A percentile compares a stretch with the other conserved stretches of the same genome.
Evolutionary conservation across 331 rosid genomes (phyloP).

Genomic region (Malus hybrid): DNA sequence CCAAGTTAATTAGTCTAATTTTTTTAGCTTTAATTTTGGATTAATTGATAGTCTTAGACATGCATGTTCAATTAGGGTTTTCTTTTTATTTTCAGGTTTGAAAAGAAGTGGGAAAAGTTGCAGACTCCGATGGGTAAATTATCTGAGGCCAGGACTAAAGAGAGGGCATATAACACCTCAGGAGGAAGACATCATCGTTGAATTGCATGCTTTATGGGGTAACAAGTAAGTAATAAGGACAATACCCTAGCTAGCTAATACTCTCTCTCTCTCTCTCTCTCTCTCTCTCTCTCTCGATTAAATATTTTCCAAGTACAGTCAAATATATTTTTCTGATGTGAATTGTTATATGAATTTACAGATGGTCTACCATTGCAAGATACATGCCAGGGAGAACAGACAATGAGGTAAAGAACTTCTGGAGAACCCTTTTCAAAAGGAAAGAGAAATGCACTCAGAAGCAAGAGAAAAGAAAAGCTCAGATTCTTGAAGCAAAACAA

Average conservation of each 20-base stretch:
- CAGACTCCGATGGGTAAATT: slow-evolving; percentile 78
- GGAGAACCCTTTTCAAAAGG: slow-evolving; percentile 71
- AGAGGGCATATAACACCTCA: slow-evolving; percentile 52
- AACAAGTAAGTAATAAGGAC: slow-evolving; percentile 52
- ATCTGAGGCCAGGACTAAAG: slow-evolving; percentile 66
- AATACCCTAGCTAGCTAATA: background rate
- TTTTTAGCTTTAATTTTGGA: background rate
- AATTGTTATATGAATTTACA: background rate
- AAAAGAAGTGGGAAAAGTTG: slow-evolving; percentile 76
- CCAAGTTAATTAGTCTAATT: background rate
- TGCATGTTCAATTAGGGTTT: background rate
- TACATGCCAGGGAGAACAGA: slow-evolving; percentile 80
- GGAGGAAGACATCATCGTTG: slow-evolving; percentile 53
- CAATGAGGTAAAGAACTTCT: slow-evolving; percentile 66
- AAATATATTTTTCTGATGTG: background rate
- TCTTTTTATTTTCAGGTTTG: slow-evolving; percentile 29
- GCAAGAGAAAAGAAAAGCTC: slow-evolving; percentile 25
- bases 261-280: background rate
- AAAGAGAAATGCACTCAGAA: slow-evolving; percentile 28
- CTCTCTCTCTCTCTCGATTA: background rate
- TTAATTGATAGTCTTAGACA: background rate
- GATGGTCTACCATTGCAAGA: slow-evolving; percentile 78
- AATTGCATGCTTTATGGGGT: slow-evolving; percentile 55
- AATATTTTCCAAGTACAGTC: background rate
- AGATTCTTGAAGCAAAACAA: slow-evolving; percentile 14